phyloP scores from a whole-genome alignment of 306 rosid genomes.

The Boehmeria nivea region DNA sequence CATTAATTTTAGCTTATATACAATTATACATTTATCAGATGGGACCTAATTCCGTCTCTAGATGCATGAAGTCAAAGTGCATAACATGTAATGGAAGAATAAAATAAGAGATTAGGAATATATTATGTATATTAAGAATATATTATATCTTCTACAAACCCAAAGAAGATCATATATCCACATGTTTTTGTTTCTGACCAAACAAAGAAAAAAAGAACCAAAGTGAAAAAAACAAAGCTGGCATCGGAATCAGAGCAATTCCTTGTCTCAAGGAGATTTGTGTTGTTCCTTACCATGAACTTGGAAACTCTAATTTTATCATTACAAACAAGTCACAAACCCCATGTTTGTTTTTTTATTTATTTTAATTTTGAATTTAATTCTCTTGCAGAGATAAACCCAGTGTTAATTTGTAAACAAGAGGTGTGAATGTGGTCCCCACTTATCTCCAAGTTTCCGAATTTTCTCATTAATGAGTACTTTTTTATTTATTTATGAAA shows the following conservation, averaged over 20 bases:
- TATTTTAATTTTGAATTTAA: not conserved
- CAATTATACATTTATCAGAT: too few relatives aligned
- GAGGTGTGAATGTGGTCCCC: not conserved
- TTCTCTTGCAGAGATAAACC: not conserved
- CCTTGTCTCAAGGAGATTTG: constrained; percentile 41
- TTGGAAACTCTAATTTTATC: constrained; percentile 19
- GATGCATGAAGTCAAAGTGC: constrained; percentile 9
- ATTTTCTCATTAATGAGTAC: not conserved
- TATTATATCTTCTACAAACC: constrained; percentile 22
- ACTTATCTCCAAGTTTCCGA: not conserved
- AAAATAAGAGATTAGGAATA: constrained; percentile 1
- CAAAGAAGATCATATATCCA: constrained; percentile 39
- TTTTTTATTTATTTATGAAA: not conserved
- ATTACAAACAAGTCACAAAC: constrained; percentile 9
- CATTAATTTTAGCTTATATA: too few relatives aligned
- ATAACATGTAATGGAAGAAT: not conserved
- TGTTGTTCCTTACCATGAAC: constrained; percentile 30
- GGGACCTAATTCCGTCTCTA: not conserved
- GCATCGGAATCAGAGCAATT: constrained; percentile 35
- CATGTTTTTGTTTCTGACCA: constrained; percentile 24
- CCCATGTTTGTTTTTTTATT: constrained; percentile 1
- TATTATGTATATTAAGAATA: too few relatives aligned
- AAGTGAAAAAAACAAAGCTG: constrained; percentile 32
- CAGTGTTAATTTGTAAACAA: too few relatives aligned
- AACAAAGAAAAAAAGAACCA: constrained; percentile 10